A percentile compares a stretch with the other conserved stretches of the same genome.
phyloP scores from a whole-genome alignment of 768 basidiomycete species.

The Udeniomyces megalosporus region DNA sequence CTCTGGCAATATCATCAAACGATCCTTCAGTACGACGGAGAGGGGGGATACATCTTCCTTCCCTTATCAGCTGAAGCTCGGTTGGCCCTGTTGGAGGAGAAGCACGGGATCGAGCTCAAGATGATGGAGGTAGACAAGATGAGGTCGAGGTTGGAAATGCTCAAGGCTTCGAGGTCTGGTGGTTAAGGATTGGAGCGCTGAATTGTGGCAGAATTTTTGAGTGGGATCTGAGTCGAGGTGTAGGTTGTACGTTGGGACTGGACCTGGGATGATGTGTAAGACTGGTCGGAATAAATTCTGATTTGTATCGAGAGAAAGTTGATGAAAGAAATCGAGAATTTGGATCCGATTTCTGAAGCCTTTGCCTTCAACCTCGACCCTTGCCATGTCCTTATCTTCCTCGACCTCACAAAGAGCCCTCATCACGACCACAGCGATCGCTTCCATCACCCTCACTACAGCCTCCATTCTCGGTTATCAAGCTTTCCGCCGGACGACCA shows the following conservation, averaged over 20 bases:
- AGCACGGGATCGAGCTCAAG: conserved; percentile 69
- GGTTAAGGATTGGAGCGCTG: too few relatives aligned
- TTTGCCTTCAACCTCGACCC: too few relatives aligned
- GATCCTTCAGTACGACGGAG: conserved; percentile 45
- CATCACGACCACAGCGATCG: conserved; percentile 22
- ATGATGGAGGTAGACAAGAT: conserved; percentile 81
- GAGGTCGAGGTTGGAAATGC: conserved; percentile 30
- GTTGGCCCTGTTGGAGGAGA: conserved; percentile 83
- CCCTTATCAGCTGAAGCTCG: conserved; percentile 69
- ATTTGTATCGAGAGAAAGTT: too few relatives aligned
- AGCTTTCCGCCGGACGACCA: conserved; percentile 25
- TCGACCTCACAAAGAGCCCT: conserved; percentile 22
- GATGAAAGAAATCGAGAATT: too few relatives aligned
- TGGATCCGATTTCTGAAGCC: too few relatives aligned
- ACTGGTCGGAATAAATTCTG: too few relatives aligned
- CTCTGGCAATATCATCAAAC: conserved; percentile 23
- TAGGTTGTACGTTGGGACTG: too few relatives aligned
- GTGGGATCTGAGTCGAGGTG: too few relatives aligned
- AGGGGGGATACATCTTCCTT: conserved; percentile 76
- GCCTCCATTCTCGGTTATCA: conserved; percentile 28
- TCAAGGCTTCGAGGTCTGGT: not conserved
- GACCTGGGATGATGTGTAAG: too few relatives aligned
- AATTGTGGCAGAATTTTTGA: too few relatives aligned
- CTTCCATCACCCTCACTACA: conserved; percentile 23
- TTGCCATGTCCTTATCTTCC: not conserved